Evolutionary conservation across 192 early-diverging fungal genomes (phyloP), one percentile per base, ranked within the genome.

Genomic region (Backusella circina): DNA sequence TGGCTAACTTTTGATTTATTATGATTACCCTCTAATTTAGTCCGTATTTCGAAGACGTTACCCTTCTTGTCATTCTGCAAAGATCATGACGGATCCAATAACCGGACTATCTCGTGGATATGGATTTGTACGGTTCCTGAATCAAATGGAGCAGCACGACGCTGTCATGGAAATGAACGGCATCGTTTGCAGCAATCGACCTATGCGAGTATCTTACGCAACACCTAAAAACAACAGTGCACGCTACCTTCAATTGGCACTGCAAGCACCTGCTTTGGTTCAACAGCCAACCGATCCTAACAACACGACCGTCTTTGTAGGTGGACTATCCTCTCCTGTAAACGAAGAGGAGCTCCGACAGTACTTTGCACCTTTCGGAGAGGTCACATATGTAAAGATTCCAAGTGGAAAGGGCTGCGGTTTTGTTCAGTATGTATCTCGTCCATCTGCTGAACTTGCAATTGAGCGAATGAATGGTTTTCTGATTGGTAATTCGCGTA

Each of bases 281-380:
- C 70, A 41, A 35, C 50, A 73, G 35, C 88, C 77, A 72, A 91
- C 83, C 57, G 95, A 97, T 78, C 96, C 96, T 61, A 90, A 85
- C 81, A 97, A 97, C 84, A 99, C 96, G 8, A 99, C 97, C 6
- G 93, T 99, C 32, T 99, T 99, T 86, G 95, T 99, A 32, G 97
- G 97, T 26, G 96, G 96, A 5, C 83, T 99, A 57, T 91, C 87
- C 41, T 87, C 91, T 39, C 85, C 89, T 16, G 91, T 94, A 28
- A 87, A 89, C 21, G 96, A 97, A 78, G 93, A 96, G 67, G 97
- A 99, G 54, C 87, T 99, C 71, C 80, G 88, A 57, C 88, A 88
- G 13, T 89, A 90, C 74, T 99, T 99, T 84, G 82, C 88, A 31
- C 87, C 86, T 37, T 96, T 95, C 86, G 97, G 97, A 37, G 95